Evolutionary conservation across 2,329 filamentous ascomycete genomes (phyloP).

Genomic region (Dactylonectria estremocensis): DNA sequence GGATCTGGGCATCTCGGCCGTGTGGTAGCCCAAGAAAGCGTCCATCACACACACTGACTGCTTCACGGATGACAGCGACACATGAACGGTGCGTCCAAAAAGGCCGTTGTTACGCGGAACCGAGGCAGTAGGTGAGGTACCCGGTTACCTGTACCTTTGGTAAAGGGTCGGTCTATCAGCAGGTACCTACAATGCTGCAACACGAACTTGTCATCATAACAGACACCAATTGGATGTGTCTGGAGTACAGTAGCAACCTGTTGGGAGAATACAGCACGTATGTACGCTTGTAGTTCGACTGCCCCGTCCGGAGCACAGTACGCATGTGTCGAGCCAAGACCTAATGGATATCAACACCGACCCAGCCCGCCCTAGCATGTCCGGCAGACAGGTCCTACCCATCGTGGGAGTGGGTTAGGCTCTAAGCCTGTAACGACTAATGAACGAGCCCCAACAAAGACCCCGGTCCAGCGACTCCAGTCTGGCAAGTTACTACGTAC

Average conservation of each 20-base stretch:
- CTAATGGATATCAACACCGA: neutral
- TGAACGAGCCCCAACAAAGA: neutral
- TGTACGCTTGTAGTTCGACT: neutral
- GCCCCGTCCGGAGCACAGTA: neutral
- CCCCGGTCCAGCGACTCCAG: neutral
- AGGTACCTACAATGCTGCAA: neutral
- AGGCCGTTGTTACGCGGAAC: neutral
- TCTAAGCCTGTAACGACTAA: no score
- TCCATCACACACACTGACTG: neutral
- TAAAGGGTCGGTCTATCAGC: neutral
- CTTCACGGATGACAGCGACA: neutral
- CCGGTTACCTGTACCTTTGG: no score
- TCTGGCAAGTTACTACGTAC: conserved; percentile 2
- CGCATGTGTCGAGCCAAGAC: conserved; percentile 7
- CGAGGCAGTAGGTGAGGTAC: neutral
- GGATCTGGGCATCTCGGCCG: neutral
- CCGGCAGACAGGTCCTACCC: neutral
- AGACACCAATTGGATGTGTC: neutral
- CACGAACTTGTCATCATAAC: neutral
- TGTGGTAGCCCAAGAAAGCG: neutral
- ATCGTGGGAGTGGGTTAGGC: conserved; percentile 1
- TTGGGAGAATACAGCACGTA: neutral
- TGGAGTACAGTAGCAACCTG: conserved; percentile 2
- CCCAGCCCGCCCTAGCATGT: neutral
- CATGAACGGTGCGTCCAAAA: neutral